These are phyloP conservation scores for Vickermania spadyakhi DNA, from an alignment of 208 protist species.

Conservation along the genomic window DNA sequence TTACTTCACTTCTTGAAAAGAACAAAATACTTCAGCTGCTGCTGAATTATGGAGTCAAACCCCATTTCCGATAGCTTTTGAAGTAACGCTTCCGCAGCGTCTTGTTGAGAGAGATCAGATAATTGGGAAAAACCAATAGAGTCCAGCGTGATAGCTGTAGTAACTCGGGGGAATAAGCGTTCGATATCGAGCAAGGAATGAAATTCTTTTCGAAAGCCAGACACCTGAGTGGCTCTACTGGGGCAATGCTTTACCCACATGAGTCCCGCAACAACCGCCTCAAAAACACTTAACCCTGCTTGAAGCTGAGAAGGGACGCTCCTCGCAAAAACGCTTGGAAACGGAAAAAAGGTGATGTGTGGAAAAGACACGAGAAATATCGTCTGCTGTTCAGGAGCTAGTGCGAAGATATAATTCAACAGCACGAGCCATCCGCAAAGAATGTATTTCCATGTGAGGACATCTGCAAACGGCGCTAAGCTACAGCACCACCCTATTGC, in stretches of 20 bases:
- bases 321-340: background rate
- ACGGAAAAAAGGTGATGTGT: background rate
- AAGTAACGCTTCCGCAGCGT: background rate
- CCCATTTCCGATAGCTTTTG: conserved; percentile 1
- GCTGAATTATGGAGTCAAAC: background rate
- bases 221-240: background rate
- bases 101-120: too few relatives aligned
- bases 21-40: too few relatives aligned
- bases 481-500: conserved; percentile 2
- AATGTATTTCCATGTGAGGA: background rate
- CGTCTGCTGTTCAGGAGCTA: background rate
- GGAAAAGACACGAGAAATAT: background rate
- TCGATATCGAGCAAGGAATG: background rate
- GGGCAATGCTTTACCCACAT: background rate
- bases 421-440: background rate
- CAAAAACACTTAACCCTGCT: background rate
- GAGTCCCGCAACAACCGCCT: background rate
- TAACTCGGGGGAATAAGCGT: background rate
- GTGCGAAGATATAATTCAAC: background rate
- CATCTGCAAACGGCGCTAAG: conserved; percentile 1
- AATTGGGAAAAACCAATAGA: too few relatives aligned
- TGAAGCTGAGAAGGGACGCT: background rate
- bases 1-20: too few relatives aligned
- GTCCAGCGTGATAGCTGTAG: too few relatives aligned
- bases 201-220: background rate